These are phyloP conservation scores for Phlyctochytrium arcticum DNA, from an alignment of 192 early-diverging fungal species.

Conservation along the genomic window DNA sequence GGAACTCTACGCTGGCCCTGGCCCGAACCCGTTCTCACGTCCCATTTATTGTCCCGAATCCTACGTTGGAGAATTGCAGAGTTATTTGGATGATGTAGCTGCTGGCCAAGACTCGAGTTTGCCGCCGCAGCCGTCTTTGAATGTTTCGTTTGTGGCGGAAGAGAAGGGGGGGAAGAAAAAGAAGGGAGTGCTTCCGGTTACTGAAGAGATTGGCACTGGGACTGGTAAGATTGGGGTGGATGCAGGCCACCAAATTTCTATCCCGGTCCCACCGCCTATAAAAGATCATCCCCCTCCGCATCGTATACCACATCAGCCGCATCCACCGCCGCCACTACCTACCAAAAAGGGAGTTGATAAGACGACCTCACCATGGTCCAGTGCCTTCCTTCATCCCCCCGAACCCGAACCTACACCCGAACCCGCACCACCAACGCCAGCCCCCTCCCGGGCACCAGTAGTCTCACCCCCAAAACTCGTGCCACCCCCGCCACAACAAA, in stretches of 20 bases:
- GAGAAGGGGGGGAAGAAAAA: not conserved
- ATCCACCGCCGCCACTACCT: too few species aligned
- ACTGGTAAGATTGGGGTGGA: not conserved
- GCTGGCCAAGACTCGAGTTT: not conserved
- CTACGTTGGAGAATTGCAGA: not conserved
- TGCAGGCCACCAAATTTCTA: not conserved
- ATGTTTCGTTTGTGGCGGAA: not conserved
- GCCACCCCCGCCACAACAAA: too few species aligned
- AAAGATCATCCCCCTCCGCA: too few species aligned
- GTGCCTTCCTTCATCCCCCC: too few species aligned
- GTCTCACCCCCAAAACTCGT: too few species aligned
- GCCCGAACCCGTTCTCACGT: constrained; percentile 8
- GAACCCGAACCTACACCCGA: not conserved
- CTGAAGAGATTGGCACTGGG: not conserved
- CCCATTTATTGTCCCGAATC: constrained; percentile 8
- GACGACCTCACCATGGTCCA: not conserved
- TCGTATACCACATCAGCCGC: too few species aligned
- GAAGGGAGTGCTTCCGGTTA: not conserved
- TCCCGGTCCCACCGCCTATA: not conserved
- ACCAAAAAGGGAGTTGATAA: too few species aligned
- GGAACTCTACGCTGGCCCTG: not conserved
- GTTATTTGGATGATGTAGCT: not conserved
- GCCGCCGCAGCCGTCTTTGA: not conserved
- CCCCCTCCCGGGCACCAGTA: too few species aligned
- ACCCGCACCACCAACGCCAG: not conserved